phyloP scores from a whole-genome alignment of 805 yeast genomes.

The Yarrowia sp. region DNA sequence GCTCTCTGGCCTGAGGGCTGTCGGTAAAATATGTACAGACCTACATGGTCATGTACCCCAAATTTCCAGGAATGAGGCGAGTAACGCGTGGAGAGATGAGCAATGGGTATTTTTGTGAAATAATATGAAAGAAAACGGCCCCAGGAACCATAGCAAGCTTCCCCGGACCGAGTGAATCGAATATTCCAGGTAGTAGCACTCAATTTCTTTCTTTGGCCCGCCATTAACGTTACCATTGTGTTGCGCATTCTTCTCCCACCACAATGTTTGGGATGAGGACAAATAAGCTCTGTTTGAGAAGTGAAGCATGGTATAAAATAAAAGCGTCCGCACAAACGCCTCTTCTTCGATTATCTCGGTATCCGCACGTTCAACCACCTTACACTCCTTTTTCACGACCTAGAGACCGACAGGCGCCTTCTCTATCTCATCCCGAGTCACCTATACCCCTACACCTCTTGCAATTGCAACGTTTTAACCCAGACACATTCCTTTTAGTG shows the following conservation, averaged over 20 bases:
- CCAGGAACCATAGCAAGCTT: not conserved
- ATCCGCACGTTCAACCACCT: slow-evolving; percentile 21
- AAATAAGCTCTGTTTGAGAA: slow-evolving; percentile 22
- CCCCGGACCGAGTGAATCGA: not conserved
- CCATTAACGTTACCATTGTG: slow-evolving; percentile 9
- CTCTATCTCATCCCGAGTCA: slow-evolving; percentile 23
- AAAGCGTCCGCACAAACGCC: not conserved
- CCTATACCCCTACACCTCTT: not conserved
- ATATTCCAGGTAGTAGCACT: not conserved
- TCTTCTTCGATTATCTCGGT: slow-evolving; percentile 15
- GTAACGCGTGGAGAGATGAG: not conserved
- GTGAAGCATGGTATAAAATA: slow-evolving; percentile 13
- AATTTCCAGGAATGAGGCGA: not conserved
- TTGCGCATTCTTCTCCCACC: slow-evolving; percentile 7
- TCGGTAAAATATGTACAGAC: no score
- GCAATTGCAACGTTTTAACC: slow-evolving; percentile 15
- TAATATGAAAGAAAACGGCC: no score
- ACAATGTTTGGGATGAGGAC: slow-evolving; percentile 8
- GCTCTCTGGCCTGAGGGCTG: no score
- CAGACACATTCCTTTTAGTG: slow-evolving; percentile 21
- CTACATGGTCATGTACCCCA: not conserved
- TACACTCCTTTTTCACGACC: slow-evolving; percentile 15
- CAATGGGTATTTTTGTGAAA: not conserved
- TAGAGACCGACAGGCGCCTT: slow-evolving; percentile 24
- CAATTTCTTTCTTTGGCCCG: not conserved